Evolutionary conservation across 1,139 yeast genomes (phyloP), one percentile per base, ranked within the genome.

Genomic region (Geotrichum siamense): DNA sequence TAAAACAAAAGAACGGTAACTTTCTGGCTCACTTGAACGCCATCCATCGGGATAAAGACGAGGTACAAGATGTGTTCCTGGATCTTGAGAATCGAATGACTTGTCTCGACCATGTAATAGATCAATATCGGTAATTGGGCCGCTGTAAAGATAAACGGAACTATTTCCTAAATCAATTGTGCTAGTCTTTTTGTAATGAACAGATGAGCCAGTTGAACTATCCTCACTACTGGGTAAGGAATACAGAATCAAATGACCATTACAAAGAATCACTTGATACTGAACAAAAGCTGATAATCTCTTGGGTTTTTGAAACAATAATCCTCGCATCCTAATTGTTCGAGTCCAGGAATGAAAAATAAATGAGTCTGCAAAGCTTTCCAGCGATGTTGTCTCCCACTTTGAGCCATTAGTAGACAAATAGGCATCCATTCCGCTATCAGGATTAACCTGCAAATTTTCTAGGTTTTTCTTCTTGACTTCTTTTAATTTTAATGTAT

Each of bases 21-120:
- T 59, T 52, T 84, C 93, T 44, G 81, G 85, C 53, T 89, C 97
- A 5, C 76, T 68, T 1, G 93, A 81, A 52, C 72, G 73, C 89
- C 94, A 84, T 0, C 96, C 96, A 61, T 87, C 94, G 1, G 74
- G 64, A 57, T 82, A 86, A 0, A 81, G 68, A 32, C 94, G 66
- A 0, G 96, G 94, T 35, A 82, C 59, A 0, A 79, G 57, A 43
- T 72, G 73, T 5, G 69, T 69, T 0, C 82, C 83, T 0, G 83
- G 82, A 48, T 71, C 66, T 26, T 63, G 60, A 1, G 67, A 65
- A 47, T 74, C 76, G 43, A 70, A 65, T 32, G 68, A 68, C 10
- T 61, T 62, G 43, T 71, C 75, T 17, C 76, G 64, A 20, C 39
- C 39, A 10, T 70, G 67, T 32, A 79, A 57, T 38, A 84, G 62